Percentiles rank a stretch among this genome's conserved stretches.
phyloP scores from a whole-genome alignment of 2,329 filamentous ascomycete genomes.

The Aspergillus neotritici region DNA sequence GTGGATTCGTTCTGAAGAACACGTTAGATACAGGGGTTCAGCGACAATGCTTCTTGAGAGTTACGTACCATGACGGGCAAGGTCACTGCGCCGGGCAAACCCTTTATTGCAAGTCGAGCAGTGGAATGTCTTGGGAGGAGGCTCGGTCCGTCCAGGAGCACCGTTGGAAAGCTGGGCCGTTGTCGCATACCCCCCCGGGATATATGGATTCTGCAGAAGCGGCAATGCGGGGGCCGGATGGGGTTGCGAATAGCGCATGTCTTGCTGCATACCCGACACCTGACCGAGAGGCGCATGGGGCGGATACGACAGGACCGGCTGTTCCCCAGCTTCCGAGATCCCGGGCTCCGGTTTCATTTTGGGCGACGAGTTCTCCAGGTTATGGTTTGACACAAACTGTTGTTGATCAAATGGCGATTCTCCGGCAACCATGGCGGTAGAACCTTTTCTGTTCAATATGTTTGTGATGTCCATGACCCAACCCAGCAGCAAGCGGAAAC shows the following conservation, averaged over 20 bases:
- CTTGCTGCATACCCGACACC: conserved; percentile 48
- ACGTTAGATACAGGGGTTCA: neutral
- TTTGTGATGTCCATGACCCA: conserved; percentile 49
- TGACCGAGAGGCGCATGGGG: conserved; percentile 50
- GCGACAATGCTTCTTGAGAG: neutral
- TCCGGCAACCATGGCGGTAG: conserved; percentile 39
- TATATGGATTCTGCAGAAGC: conserved; percentile 52
- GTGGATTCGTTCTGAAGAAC: conserved; percentile 77
- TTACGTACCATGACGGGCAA: conserved; percentile 81
- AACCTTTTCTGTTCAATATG: conserved; percentile 47
- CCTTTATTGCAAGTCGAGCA: conserved; percentile 87
- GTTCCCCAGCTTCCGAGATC: conserved; percentile 51
- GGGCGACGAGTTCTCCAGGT: conserved; percentile 41
- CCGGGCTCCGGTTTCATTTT: conserved; percentile 57
- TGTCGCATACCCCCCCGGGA: conserved; percentile 44
- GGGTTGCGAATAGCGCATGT: conserved; percentile 50
- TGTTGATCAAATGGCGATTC: conserved; percentile 43
- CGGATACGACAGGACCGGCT: conserved; percentile 53
- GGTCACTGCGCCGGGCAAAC: conserved; percentile 88
- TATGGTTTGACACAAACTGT: conserved; percentile 38
- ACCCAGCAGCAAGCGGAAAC: conserved; percentile 28
- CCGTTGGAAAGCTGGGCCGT: conserved; percentile 43
- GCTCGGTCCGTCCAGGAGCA: conserved; percentile 43
- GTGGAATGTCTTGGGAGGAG: conserved; percentile 68
- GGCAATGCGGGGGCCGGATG: conserved; percentile 49